A percentile compares a stretch with the other conserved stretches of the same genome.
These are phyloP conservation scores for Penicillium crustosum DNA, from an alignment of 2,329 filamentous ascomycete species.

Conservation along the genomic window DNA sequence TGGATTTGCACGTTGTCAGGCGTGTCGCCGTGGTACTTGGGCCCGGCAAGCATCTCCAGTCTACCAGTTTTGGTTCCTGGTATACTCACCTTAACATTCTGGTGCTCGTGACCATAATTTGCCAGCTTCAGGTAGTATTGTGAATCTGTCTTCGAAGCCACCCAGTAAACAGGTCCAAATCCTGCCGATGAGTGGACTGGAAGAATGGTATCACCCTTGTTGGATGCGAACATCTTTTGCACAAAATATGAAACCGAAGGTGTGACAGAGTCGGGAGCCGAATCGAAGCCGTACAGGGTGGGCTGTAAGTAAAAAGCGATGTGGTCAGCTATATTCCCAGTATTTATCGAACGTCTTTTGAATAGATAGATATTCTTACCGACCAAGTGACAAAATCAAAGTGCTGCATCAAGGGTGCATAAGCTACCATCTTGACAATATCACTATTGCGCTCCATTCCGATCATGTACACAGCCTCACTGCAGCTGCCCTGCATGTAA, in stretches of 20 bases:
- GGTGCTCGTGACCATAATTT: slow-evolving; percentile 29
- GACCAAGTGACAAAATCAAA: slow-evolving; percentile 37
- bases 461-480: slow-evolving; percentile 64
- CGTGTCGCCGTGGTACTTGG: slow-evolving; percentile 19
- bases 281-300: slow-evolving; percentile 36
- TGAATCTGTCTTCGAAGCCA: slow-evolving; percentile 26
- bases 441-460: slow-evolving; percentile 47
- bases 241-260: slow-evolving; percentile 39
- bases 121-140: slow-evolving; percentile 33
- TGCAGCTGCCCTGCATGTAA: slow-evolving; percentile 53
- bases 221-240: slow-evolving; percentile 37
- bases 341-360: neutral
- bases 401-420: slow-evolving; percentile 40
- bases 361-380: slow-evolving; percentile 20
- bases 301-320: slow-evolving; percentile 20
- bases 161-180: slow-evolving; percentile 40
- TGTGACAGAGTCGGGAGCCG: slow-evolving; percentile 29
- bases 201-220: slow-evolving; percentile 33
- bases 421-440: slow-evolving; percentile 37
- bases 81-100: slow-evolving; percentile 30
- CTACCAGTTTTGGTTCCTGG: slow-evolving; percentile 22
- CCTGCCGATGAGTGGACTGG: slow-evolving; percentile 27
- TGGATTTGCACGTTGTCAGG: slow-evolving; percentile 21
- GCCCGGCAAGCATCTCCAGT: slow-evolving; percentile 28
- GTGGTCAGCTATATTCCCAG: neutral